Evolutionary conservation across 2,329 filamentous ascomycete species (phyloP).

Genomic region (Cladophialophora bantiana): DNA sequence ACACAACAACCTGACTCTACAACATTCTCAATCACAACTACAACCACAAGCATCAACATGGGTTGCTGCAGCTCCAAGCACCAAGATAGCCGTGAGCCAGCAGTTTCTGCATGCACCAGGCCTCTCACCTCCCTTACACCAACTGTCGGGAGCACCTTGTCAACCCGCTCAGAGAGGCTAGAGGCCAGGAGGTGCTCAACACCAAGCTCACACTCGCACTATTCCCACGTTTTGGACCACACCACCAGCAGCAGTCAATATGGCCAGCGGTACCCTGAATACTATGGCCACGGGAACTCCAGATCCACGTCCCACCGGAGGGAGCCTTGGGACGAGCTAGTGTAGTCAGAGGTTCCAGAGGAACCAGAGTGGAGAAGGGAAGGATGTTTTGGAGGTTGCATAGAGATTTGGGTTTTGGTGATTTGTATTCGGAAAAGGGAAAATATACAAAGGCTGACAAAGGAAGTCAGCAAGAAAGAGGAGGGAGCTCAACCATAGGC

Average conservation of each 20-base stretch:
- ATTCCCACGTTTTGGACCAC: neutral
- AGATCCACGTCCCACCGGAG: neutral
- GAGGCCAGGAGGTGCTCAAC: neutral
- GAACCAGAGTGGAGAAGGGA: too few species aligned
- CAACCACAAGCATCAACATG: neutral
- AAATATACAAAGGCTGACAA: neutral
- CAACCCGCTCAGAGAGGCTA: neutral
- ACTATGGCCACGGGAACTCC: neutral
- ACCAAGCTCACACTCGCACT: neutral
- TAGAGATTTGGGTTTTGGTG: neutral
- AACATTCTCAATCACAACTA: neutral
- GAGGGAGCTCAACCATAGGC: neutral
- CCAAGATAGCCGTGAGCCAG: neutral
- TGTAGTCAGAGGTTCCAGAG: too few species aligned
- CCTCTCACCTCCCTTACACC: neutral
- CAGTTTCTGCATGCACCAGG: neutral
- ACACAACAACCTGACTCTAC: constrained; percentile 1
- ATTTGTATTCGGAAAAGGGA: neutral
- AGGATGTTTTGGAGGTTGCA: neutral
- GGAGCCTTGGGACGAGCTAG: neutral
- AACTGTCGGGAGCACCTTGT: neutral
- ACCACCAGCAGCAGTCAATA: constrained; percentile 2
- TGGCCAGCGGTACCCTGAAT: constrained; percentile 2
- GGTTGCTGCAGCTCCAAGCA: constrained; percentile 12
- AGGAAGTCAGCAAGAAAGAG: neutral